Evolutionary conservation across 768 basidiomycete species (phyloP), one percentile per base, ranked within the genome.

Genomic region (Calocera cornea): DNA sequence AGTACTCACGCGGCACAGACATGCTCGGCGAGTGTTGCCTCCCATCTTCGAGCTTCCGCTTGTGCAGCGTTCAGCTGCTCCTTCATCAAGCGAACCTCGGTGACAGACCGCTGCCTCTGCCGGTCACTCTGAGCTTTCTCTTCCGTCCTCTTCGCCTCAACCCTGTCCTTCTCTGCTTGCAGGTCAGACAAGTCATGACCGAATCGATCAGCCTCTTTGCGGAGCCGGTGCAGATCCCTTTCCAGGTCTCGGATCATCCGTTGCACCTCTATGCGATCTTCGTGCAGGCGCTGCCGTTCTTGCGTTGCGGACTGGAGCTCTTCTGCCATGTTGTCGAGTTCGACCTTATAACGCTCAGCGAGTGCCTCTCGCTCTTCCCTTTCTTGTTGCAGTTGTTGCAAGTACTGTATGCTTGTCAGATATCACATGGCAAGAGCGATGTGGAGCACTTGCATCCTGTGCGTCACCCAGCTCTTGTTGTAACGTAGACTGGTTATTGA

Each of bases 141-240:
- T 24, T n/a, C 81, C 78, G 72, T 78, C 84, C 68, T 77, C 69
- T 19, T 79, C 70, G 14, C 33, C 41, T 64, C 36, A 17, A 63
- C 64, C 34, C 29, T 41, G 70, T 88, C 87, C 72, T 90, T 89
- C 77, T 91, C 87, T 16, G 76, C 74, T 11, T 85, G 81, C 44
- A 92, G 78, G 10, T 80, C 77, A 69, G 86, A 89, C 68, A 95
- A 75, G 75, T 95, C 92, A 19, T 83, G 83, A 19, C 90, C 89
- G 72, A 93, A 88, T 7, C 81, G 82, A 70, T 89, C 87, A 0
- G 90, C 91, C 68, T 92, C 88, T 64, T 82, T 80, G 67, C 84
- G 82, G 19, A 95, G 89, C 10, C 89, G 85, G 67, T 79, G 79
- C 27, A 95, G 80, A 73, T 95, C 92, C 2, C 83, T 79, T 72